phyloP scores from a whole-genome alignment of 2,329 filamentous ascomycete species.

The Teratosphaeria gauchensis region DNA sequence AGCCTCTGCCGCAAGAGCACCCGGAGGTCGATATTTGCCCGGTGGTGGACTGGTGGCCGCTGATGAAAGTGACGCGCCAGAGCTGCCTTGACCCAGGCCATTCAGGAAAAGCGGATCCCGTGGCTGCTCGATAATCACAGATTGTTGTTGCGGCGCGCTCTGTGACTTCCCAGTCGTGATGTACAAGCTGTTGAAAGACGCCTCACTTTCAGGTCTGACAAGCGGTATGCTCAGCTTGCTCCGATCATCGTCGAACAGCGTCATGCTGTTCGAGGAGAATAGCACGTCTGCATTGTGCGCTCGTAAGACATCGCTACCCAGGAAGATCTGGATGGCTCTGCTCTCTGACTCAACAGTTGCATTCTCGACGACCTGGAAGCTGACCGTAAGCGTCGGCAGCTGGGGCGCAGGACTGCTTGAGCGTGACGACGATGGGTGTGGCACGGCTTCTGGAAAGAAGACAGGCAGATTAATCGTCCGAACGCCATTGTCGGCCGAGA shows the following conservation, averaged over 20 bases:
- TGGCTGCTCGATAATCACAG: slow-evolving; percentile 42
- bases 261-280: slow-evolving; percentile 84
- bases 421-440: slow-evolving; percentile 64
- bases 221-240: slow-evolving; percentile 85
- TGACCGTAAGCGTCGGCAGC: slow-evolving; percentile 69
- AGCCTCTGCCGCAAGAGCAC: slow-evolving; percentile 16
- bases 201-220: slow-evolving; percentile 81
- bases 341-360: slow-evolving; percentile 34
- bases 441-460: slow-evolving; percentile 83
- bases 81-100: slow-evolving; percentile 22
- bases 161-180: slow-evolving; percentile 38
- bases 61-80: slow-evolving; percentile 12
- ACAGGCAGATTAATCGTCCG: slow-evolving; percentile 68
- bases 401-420: slow-evolving; percentile 65
- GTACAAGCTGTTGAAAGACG: slow-evolving; percentile 64
- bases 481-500: slow-evolving; percentile 42
- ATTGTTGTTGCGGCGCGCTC: background rate
- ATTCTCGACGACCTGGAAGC: slow-evolving; percentile 64
- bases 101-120: slow-evolving; percentile 22
- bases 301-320: slow-evolving; percentile 81
- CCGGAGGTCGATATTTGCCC: slow-evolving; percentile 22
- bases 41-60: slow-evolving; percentile 19
- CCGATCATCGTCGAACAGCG: slow-evolving; percentile 74
- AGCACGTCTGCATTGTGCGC: slow-evolving; percentile 82
- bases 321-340: slow-evolving; percentile 69